Evolutionary conservation across 1,284 basidiomycete species (phyloP).

Genomic region (Rhizopogon parksii): DNA sequence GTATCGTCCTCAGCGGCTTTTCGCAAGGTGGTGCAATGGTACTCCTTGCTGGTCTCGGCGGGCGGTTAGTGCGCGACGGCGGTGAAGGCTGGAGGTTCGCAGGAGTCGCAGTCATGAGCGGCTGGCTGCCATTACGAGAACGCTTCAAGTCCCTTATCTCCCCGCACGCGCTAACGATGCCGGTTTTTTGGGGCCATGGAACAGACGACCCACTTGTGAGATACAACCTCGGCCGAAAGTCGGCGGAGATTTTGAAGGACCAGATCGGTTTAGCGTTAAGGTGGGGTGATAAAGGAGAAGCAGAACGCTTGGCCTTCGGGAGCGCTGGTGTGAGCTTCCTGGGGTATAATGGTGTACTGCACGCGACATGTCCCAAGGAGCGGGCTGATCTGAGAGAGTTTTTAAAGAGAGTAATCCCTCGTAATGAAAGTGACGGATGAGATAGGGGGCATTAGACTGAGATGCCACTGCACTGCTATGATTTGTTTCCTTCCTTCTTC

Average conservation of each 20-base stretch:
- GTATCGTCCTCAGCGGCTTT: conserved; percentile 81
- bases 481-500: background rate
- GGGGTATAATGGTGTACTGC: conserved; percentile 53
- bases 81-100: conserved; percentile 48
- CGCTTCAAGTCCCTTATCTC: conserved; percentile 31
- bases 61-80: conserved; percentile 29
- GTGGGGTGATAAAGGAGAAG: conserved; percentile 7
- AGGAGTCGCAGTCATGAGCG: conserved; percentile 68
- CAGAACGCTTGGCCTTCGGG: conserved; percentile 14
- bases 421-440: background rate
- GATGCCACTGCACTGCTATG: no score
- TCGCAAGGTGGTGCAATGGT: conserved; percentile 82
- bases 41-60: conserved; percentile 65
- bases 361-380: conserved; percentile 58
- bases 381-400: conserved; percentile 58
- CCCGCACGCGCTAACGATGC: conserved; percentile 50
- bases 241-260: conserved; percentile 47
- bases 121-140: conserved; percentile 61
- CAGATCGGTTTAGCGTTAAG: conserved; percentile 32
- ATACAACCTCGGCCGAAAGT: conserved; percentile 40
- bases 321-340: conserved; percentile 52
- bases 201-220: conserved; percentile 69
- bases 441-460: background rate
- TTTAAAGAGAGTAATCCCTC: conserved; percentile 47
- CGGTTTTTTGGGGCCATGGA: conserved; percentile 88